Evolutionary conservation across 2,329 filamentous ascomycete species (phyloP), one percentile per base, ranked within the genome.

Genomic region (Aspergillus sp.): DNA sequence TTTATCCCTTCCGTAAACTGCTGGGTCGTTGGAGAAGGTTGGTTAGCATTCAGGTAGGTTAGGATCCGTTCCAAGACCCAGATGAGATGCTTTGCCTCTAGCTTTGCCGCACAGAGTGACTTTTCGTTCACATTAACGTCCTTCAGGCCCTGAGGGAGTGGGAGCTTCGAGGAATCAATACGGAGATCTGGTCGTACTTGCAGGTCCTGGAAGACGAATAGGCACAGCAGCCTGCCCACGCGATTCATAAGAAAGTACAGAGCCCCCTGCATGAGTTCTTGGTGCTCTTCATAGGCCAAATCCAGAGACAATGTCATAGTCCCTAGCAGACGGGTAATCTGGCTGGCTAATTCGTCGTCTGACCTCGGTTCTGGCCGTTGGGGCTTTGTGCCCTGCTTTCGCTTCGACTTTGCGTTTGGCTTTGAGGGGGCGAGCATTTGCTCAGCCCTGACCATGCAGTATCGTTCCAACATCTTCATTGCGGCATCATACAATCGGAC

Each of bases 251-350:
- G 46, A 7, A 63, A 43, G 40, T 57, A 70, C 5, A 73, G 52
- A 29, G 68, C 64, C 0, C 71, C 71, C 56, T 74, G 72, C 10
- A 73, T 54, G 4, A 72, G 48, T 10, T 62, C 53, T 19, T 57
- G 54, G 27, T 70, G 63, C 9, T 56, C 56, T 26, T 48, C 10
- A 40, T 54, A 52, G 1, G 49, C 41, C 5, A 53, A 40, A 40
- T 67, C 58, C 7, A 68, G 52, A 4, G 57, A 61, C 7, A 56
- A 43, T 2, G 59, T 51, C 62, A 70, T 66, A 2, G 44, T 57
- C 35, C 50, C 54, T 7, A 69, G 51, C 1, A 66, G 29, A n/a
- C 53, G 50, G 29, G 47, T 50, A 4, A 70, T 47, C 1, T 48
- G 47, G 8, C 46, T 50, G 7, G 59, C 49, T 19, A 51, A 35